phyloP scores from a whole-genome alignment of 164 flowering plant species.

The Litsea cubeba region DNA sequence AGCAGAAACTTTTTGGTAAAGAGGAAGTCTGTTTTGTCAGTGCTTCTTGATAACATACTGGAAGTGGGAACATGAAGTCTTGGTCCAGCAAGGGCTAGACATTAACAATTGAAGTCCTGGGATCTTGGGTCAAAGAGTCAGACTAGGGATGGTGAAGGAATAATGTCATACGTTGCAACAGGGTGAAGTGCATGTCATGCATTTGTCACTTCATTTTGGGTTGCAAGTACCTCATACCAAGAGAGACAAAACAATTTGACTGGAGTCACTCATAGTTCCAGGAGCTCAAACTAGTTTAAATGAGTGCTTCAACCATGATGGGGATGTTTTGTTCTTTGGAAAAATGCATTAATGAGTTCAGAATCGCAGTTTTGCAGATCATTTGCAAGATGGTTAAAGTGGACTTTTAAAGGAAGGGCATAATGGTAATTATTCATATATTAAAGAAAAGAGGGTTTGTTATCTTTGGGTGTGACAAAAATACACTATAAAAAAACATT shows the following conservation, averaged over 20 bases:
- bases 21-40: neutral
- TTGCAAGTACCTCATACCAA: neutral
- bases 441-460: neutral
- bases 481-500: constrained; percentile 9
- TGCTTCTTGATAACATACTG: no score
- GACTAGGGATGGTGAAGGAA: neutral
- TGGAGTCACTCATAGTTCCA: neutral
- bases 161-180: neutral
- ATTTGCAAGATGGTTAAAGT: neutral
- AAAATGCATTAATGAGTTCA: neutral
- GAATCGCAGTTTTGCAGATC: neutral
- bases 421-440: no score
- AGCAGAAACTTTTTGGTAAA: neutral
- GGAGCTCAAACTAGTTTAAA: no score
- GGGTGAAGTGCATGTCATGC: neutral
- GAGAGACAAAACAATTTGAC: neutral
- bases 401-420: no score
- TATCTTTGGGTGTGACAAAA: neutral
- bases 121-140: neutral
- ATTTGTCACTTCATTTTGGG: neutral
- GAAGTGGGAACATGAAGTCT: no score
- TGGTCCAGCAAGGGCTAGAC: no score
- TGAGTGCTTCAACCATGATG: neutral
- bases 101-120: neutral
- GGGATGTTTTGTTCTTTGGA: neutral